Evolutionary conservation across 768 basidiomycete species (phyloP).

Genomic region (Leccinum disarticulatum): DNA sequence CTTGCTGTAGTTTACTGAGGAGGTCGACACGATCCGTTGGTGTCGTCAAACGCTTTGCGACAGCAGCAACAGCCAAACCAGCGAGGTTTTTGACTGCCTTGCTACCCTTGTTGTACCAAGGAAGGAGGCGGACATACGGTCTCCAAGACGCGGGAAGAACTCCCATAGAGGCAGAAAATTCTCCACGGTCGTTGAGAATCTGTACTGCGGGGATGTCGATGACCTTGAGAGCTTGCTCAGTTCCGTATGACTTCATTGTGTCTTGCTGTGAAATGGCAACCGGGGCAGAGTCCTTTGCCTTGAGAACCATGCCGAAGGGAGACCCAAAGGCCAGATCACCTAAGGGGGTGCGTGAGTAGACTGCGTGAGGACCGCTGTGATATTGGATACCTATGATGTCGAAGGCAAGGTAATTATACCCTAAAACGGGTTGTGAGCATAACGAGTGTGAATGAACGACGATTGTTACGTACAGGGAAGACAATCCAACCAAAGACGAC

Average conservation of each 20-base stretch:
- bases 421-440: constrained; percentile 23
- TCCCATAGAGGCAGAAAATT: constrained; percentile 83
- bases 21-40: constrained; percentile 79
- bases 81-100: constrained; percentile 71
- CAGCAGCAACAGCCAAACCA: constrained; percentile 76
- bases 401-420: constrained; percentile 66
- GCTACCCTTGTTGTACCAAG: constrained; percentile 74
- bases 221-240: constrained; percentile 44
- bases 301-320: constrained; percentile 85
- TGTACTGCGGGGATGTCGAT: constrained; percentile 73
- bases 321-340: constrained; percentile 81
- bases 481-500: constrained; percentile 71
- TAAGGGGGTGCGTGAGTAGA: constrained; percentile 8
- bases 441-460: not conserved
- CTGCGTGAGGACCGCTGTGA: not conserved
- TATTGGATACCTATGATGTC: constrained; percentile 63
- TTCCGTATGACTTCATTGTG: constrained; percentile 58
- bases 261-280: constrained; percentile 58
- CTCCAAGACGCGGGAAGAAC: constrained; percentile 72
- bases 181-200: constrained; percentile 86
- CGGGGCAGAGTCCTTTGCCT: constrained; percentile 69
- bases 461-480: constrained; percentile 57
- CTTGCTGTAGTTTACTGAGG: constrained; percentile 75
- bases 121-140: constrained; percentile 60
- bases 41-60: constrained; percentile 68